A percentile compares a stretch with the other conserved stretches of the same genome.
These are phyloP conservation scores for Triadica sebifera DNA, from an alignment of 345 rosid genomes.

Conservation along the genomic window DNA sequence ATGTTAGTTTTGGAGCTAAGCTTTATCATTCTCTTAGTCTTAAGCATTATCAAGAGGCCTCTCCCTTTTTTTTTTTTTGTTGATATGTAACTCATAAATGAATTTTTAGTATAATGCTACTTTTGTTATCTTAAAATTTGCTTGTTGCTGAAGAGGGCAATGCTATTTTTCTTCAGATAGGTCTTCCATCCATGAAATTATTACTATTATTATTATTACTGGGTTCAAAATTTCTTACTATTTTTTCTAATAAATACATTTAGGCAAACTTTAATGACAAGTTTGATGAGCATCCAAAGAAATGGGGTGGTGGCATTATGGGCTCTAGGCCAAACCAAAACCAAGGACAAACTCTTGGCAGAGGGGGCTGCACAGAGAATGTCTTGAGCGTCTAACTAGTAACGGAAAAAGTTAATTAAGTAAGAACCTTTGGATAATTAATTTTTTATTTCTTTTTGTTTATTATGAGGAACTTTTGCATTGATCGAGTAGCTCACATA, in stretches of 20 bases:
- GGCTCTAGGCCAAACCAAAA: slow-evolving; percentile 82
- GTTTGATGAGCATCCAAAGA: slow-evolving; percentile 67
- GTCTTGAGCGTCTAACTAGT: slow-evolving; percentile 22
- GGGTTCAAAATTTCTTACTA: not conserved
- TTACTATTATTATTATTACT: not conserved
- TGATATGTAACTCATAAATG: too few species aligned
- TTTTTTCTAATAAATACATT: not conserved
- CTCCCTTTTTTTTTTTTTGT: too few species aligned
- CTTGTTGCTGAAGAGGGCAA: too few species aligned
- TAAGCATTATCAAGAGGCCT: too few species aligned
- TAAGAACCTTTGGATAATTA: not conserved
- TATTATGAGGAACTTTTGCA: not conserved
- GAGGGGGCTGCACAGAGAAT: slow-evolving; percentile 79
- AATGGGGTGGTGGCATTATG: slow-evolving; percentile 89
- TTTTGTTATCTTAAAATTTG: too few species aligned
- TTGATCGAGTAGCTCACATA: not conserved
- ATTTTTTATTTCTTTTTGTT: not conserved
- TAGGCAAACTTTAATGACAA: too few species aligned
- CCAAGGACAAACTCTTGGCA: slow-evolving; percentile 61
- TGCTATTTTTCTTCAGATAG: too few species aligned
- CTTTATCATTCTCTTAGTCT: not conserved
- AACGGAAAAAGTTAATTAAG: not conserved
- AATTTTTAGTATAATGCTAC: too few species aligned
- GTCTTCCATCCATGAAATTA: slow-evolving; percentile 19
- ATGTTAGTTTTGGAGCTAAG: not conserved